Evolutionary conservation across 257 asterid species (phyloP), one percentile per base, ranked within the genome.

Genomic region (Linderniella brevidens): DNA sequence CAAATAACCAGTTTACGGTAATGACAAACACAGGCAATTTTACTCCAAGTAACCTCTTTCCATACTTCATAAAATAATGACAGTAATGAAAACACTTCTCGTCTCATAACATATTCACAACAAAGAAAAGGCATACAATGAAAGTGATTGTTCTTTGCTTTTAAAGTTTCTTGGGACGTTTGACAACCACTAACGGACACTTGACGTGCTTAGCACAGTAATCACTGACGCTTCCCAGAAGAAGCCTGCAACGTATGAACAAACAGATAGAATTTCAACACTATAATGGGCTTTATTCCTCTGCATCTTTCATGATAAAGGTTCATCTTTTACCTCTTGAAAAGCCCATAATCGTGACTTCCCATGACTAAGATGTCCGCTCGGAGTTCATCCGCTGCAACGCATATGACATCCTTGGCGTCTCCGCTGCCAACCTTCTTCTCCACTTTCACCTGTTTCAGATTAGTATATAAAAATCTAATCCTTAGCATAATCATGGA

Each of bases 311-410:
- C n/a, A n/a, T n/a, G 3, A 37, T 17, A 6, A 37, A 9, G 0
- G 17, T 8, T 20, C 7, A 12, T 37, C 19, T 35, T 16, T 46
- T 54, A 80, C 93, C 85, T 77, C 53, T 80, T 80, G 65, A 80
- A 64, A 68, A 74, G 66, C 49, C 93, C 90, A 56, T 77, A 80
- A 41, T 73, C 78, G 54, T 80, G 88, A 58, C 76, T 65, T 32
- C 88, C 88, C 79, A 80, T 60, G 56, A 78, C 93, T 18, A 80
- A 49, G 12, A 77, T 58, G 53, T 78, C 83, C 5, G 88, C 93
- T 47, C 55, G 55, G 19, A 77, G 72, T 41, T 66, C 68, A 12
- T 74, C 79, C 11, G 45, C 78, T 2, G 85, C 93, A 5, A 35
- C 43, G 53, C 90, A 77, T 37, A 80, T 69, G 40, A 70, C 82